phyloP scores from a whole-genome alignment of 257 asterid species.

The Solanum chiquidenum region DNA sequence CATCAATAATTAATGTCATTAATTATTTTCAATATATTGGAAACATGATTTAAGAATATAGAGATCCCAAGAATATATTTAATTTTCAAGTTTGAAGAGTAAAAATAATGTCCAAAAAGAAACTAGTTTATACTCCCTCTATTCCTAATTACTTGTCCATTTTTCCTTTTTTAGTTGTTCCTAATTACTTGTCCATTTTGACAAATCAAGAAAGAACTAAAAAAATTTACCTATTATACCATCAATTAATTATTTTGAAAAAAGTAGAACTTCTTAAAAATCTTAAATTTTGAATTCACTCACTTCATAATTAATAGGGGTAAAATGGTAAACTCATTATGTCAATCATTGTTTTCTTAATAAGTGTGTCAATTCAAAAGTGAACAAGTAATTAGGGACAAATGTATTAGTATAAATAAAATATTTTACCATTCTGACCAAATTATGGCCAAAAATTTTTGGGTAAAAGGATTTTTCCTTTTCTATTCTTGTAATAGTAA shows the following conservation, averaged over 20 bases:
- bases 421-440: not conserved
- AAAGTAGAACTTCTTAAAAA: not conserved
- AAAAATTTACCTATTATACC: not conserved
- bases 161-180: too few relatives aligned
- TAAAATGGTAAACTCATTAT: not conserved
- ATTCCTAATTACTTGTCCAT: not conserved
- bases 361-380: too few relatives aligned
- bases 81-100: not conserved
- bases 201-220: not conserved
- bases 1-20: too few relatives aligned
- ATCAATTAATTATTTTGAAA: not conserved
- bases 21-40: too few relatives aligned
- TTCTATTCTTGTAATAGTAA: not conserved
- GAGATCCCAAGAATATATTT: too few relatives aligned
- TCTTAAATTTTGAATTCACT: not conserved
- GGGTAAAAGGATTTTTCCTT: not conserved
- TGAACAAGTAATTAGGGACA: rapidly evolving
- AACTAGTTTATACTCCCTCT: not conserved
- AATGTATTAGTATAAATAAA: too few relatives aligned
- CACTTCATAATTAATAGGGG: not conserved
- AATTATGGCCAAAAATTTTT: too few relatives aligned
- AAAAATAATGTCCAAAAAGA: too few relatives aligned
- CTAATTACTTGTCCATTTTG: too few relatives aligned
- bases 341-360: not conserved
- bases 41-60: too few relatives aligned